Conservation (phyloP, 345 rosid species). For the Lenwebbia sp. region DNA sequence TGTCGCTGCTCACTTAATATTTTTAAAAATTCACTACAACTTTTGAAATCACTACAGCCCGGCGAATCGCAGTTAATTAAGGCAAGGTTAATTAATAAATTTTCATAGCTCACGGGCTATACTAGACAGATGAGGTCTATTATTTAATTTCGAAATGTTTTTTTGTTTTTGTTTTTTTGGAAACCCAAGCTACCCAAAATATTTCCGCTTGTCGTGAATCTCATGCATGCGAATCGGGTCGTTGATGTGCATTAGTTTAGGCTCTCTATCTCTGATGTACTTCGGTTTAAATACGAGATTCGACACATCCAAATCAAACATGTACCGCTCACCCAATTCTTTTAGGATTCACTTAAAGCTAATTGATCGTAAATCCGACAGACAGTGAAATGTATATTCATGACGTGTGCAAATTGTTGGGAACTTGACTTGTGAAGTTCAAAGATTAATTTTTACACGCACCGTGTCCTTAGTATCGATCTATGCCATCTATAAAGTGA, state of each 20-base stretch:
- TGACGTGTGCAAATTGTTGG: neutral
- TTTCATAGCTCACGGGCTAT: neutral
- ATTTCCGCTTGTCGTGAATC: neutral
- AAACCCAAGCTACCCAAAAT: neutral
- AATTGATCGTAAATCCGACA: neutral
- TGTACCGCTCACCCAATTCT: neutral
- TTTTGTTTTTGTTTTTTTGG: neutral
- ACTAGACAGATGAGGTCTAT: neutral
- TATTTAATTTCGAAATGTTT: neutral
- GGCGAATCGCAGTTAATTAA: neutral
- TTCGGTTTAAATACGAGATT: neutral
- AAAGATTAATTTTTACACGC: neutral
- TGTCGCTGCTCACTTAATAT: neutral
- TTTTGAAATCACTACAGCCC: neutral
- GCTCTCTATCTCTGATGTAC: neutral
- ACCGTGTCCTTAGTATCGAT: neutral
- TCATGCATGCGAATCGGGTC: neutral
- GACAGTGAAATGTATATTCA: rapidly evolving
- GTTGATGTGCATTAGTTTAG: neutral
- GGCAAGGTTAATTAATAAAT: neutral
- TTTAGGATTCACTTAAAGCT: neutral
- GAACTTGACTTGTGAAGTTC: neutral
- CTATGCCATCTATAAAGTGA: neutral
- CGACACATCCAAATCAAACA: neutral
- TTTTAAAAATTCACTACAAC: neutral